A percentile compares a stretch with the other conserved stretches of the same genome.
phyloP scores from a whole-genome alignment of 495 filamentous ascomycete genomes.

The Mytilinidion resinicola region DNA sequence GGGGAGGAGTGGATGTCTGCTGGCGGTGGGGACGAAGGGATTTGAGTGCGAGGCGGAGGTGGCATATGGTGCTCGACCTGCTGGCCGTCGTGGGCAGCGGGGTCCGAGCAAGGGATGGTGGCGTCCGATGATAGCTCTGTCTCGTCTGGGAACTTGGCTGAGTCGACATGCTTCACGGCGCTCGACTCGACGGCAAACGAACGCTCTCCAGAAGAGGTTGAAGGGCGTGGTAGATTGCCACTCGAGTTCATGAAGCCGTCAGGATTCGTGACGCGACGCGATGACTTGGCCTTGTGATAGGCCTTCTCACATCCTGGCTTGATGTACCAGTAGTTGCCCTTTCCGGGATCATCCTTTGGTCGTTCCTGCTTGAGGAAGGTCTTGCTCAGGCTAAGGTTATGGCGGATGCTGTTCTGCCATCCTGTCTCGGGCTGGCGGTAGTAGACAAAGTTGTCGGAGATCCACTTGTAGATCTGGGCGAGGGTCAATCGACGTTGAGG shows the following conservation, averaged over 20 bases:
- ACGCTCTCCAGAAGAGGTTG: slow-evolving; percentile 36
- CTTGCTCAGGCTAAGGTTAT: slow-evolving; percentile 97
- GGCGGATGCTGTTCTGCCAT: slow-evolving; percentile 98
- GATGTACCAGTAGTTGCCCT: slow-evolving; percentile 98
- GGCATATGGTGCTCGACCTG: slow-evolving; percentile 39
- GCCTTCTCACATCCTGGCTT: slow-evolving; percentile 78
- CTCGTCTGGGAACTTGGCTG: slow-evolving; percentile 45
- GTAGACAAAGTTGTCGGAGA: slow-evolving; percentile 84
- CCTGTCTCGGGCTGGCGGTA: slow-evolving; percentile 78
- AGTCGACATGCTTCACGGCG: slow-evolving; percentile 32
- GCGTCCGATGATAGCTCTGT: slow-evolving; percentile 82
- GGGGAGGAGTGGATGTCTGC: slow-evolving; percentile 77
- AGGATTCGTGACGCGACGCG: slow-evolving; percentile 47
- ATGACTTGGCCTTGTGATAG: slow-evolving; percentile 78
- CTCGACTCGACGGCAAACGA: slow-evolving; percentile 23
- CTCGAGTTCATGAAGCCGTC: slow-evolving; percentile 32
- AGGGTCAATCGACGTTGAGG: slow-evolving; percentile 78
- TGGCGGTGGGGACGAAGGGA: slow-evolving; percentile 56
- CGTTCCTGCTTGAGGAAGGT: slow-evolving; percentile 94
- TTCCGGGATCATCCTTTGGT: slow-evolving; percentile 95
- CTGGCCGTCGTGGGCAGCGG: slow-evolving; percentile 59
- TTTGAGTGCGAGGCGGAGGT: slow-evolving; percentile 30
- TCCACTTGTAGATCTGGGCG: slow-evolving; percentile 99
- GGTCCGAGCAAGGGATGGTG: slow-evolving; percentile 85
- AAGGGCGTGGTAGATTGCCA: slow-evolving; percentile 21